These are phyloP conservation scores for Arthrobotrys musiformis DNA, from an alignment of 2,329 filamentous ascomycete species.

Conservation along the genomic window DNA sequence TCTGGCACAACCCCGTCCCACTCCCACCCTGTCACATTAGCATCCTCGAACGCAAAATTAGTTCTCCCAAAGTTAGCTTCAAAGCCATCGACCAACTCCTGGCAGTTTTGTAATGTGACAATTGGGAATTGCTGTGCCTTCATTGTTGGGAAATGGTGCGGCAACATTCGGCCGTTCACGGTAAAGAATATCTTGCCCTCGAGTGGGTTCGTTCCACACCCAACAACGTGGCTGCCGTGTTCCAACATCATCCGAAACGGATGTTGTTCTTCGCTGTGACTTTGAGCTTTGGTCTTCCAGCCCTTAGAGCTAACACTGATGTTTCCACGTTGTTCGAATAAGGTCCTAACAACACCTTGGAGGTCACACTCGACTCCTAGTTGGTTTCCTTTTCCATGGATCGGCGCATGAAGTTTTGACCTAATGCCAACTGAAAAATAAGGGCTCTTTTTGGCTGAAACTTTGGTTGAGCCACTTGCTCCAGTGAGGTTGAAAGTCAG, in stretches of 20 bases:
- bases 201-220: slow-evolving; percentile 21
- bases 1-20: neutral
- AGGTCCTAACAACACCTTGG: no score
- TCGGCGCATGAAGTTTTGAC: no score
- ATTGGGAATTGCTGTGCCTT: neutral
- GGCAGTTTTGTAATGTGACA: neutral
- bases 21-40: neutral
- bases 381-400: no score
- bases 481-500: neutral
- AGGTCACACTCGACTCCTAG: no score
- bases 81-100: neutral
- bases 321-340: no score
- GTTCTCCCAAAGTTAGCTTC: slow-evolving; percentile 10
- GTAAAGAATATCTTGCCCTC: slow-evolving; percentile 23
- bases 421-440: no score
- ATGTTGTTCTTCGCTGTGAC: neutral
- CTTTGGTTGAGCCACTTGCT: no score
- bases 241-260: no score
- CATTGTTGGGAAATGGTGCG: neutral
- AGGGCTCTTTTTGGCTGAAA: no score
- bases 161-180: slow-evolving; percentile 8
- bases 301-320: no score
- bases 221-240: slow-evolving; percentile 1
- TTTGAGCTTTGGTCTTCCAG: neutral
- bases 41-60: neutral